These are phyloP conservation scores for Candida loeiensis DNA, from an alignment of 805 yeast genomes.

Conservation along the genomic window DNA sequence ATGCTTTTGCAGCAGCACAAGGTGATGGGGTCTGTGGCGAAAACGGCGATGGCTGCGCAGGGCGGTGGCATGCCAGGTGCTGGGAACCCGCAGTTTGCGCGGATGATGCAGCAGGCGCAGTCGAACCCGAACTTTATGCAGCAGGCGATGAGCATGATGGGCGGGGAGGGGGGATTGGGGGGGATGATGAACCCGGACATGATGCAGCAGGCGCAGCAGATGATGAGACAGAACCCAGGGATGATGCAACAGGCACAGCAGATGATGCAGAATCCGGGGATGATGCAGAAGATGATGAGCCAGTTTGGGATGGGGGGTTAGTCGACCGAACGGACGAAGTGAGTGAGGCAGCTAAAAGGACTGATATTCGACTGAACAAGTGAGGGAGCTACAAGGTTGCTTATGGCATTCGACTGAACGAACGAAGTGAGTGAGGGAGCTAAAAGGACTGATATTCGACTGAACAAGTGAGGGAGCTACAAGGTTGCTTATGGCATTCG, in stretches of 20 bases:
- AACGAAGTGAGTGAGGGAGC: too few species aligned
- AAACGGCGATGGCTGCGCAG: slow-evolving; percentile 53
- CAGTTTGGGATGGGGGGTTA: slow-evolving; percentile 46
- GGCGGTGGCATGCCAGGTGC: slow-evolving; percentile 25
- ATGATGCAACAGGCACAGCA: slow-evolving; percentile 44
- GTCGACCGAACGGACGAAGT: too few species aligned
- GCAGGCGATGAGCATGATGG: slow-evolving; percentile 60
- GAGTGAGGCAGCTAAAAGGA: too few species aligned
- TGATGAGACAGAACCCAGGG: slow-evolving; percentile 43
- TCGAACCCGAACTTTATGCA: slow-evolving; percentile 51
- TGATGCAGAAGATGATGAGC: slow-evolving; percentile 68
- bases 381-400: too few species aligned
- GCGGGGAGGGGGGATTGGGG: slow-evolving; percentile 59
- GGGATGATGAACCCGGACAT: slow-evolving; percentile 55
- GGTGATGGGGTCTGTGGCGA: slow-evolving; percentile 93
- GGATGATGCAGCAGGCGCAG: slow-evolving; percentile 55
- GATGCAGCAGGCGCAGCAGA: slow-evolving; percentile 46
- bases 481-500: too few species aligned
- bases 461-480: too few species aligned
- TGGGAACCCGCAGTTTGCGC: slow-evolving; percentile 43
- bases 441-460: too few species aligned
- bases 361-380: too few species aligned
- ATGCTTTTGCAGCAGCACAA: slow-evolving; percentile 86
- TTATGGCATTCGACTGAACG: too few species aligned
- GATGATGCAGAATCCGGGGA: slow-evolving; percentile 55